Evolutionary conservation across 2,329 filamentous ascomycete species (phyloP), one percentile per base, ranked within the genome.

Genomic region (Capronia epimyces): DNA sequence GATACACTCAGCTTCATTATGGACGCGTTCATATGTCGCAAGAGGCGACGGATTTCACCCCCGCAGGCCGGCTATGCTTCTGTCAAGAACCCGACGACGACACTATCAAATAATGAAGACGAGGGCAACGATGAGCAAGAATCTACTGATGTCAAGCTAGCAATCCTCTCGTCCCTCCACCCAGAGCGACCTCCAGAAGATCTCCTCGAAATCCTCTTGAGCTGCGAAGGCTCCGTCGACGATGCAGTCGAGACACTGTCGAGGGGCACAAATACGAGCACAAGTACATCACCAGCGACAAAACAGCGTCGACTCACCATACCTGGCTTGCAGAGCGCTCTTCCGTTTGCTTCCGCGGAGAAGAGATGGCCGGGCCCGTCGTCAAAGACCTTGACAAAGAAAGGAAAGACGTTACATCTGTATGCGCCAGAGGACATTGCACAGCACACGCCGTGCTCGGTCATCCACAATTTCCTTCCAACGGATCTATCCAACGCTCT

Each of bases 391-490:
- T 69, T 87, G 53, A 83, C 86, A 0, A 85, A 80, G 62, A 94
- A 85, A 64, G 91, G 90, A 10, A 81, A 82, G 60, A 96, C 91
- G 0, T 69, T 97, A 1, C 86, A 91, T 64, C 74, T 97, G 0
- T 97, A 86, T 67, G 82, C 87, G 36, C 87, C 90, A 0, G 75
- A 81, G 32, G 89, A 95, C 61, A 81, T 97, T 40, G 85, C 87
- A 43, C 76, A 80, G 20, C 80, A 95, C 64, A 95, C 91, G 0
- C 89, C 93, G 1, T 96, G 90, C 69, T 90, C 87, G 9, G 86
- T 97, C 58, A 82, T 96, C 49, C 89, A 95, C 68, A 93, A 95
- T 63, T 96, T 97, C 61, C 74, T 98, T 0, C 82, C 88, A 0
- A 24, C 75, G 0, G 74, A 83, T 1, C 76, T 86, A 52, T 91